Base-by-base conservation (phyloP, 2,329 filamentous ascomycete genomes). In the Xylaria sp. region DNA sequence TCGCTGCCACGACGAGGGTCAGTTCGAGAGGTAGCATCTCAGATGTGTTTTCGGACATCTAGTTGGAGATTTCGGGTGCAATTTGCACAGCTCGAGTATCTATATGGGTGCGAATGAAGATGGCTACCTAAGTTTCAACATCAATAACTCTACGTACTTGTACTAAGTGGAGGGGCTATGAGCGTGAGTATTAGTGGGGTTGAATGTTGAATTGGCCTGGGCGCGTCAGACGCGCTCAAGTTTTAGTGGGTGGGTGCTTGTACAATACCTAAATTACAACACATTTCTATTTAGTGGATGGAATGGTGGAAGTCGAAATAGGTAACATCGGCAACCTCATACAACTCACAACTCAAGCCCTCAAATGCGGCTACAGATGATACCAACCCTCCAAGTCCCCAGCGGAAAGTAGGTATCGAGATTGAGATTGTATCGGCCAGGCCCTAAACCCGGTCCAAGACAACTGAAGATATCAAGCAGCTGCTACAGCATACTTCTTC, bases 1-100 rank as follows among this genome's bases (percentile, higher is more conserved):
- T 97, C 20, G 94, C 91, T n/a, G 93, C 95, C 75, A 97, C 93
- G 79, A 98, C 91, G 75, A 97, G 87, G n/a, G 93, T 97, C 62
- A 97, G 83, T 72, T 93, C 90, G 61, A 83, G 56, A 25, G 71
- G 69, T 4, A 59, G 64, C 71, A 73, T 72, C 12, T 45, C 41
- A 3, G 65, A 46, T 15, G 30, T 53, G 23, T 58, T n/a, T 48
- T 39, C 36, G n/a, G 65, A 13, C 65, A 72, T 72, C 43, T 61
- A 58, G n/a, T 53, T 52, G 4, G 13, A 13, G 10, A 23, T 32
- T 18, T 57, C 25, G 3, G n/a, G 6, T 13, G 3, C 2, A 13
- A 30, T 59, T 12, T 39, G 10, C 1, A 34, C 23, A 25, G 28
- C 3, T 23, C 2, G 18, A 46, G 18, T 41, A 18, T 20, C 18